Percentiles rank a stretch among this genome's conserved stretches.
These are phyloP conservation scores for Aspergillus sojae DNA, from an alignment of 2,329 filamentous ascomycete species.

Conservation along the genomic window DNA sequence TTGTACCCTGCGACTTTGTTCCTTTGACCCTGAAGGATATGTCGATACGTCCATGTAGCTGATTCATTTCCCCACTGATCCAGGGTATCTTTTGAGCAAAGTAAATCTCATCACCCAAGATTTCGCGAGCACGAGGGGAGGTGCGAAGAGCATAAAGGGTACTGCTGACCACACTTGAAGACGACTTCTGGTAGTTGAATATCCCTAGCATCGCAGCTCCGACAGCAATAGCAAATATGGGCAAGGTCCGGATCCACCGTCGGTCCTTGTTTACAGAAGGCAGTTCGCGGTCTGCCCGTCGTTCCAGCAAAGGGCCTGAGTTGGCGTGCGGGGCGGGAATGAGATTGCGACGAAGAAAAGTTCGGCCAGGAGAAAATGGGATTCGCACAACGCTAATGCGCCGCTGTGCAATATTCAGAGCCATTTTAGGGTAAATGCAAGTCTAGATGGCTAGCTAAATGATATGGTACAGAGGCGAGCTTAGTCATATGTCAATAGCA, in stretches of 20 bases:
- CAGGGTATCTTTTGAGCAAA: slow-evolving; percentile 78
- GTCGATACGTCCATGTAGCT: slow-evolving; percentile 87
- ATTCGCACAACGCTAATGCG: slow-evolving; percentile 23
- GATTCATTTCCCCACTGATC: slow-evolving; percentile 88
- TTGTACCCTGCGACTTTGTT: slow-evolving; percentile 68
- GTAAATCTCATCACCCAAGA: slow-evolving; percentile 85
- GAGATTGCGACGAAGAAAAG: slow-evolving; percentile 43
- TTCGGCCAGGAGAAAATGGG: slow-evolving; percentile 14
- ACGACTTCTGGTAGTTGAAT: slow-evolving; percentile 98
- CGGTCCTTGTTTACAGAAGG: slow-evolving; percentile 51
- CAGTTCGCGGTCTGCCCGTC: slow-evolving; percentile 56
- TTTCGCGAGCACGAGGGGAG: slow-evolving; percentile 70
- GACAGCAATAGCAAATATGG: slow-evolving; percentile 76
- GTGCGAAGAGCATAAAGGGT: slow-evolving; percentile 92
- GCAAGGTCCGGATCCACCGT: slow-evolving; percentile 73
- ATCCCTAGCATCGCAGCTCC: slow-evolving; percentile 76
- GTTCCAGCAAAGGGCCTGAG: slow-evolving; percentile 55
- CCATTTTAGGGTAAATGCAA: slow-evolving; percentile 12
- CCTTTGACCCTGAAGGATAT: slow-evolving; percentile 87
- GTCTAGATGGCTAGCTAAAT: neutral
- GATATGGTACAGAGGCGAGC: neutral
- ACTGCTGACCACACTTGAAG: slow-evolving; percentile 81
- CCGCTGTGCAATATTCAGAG: slow-evolving; percentile 19
- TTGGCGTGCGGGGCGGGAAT: slow-evolving; percentile 54
- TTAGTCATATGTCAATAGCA: neutral